Percentiles rank a stretch among this genome's conserved stretches.
phyloP scores from a whole-genome alignment of 1,284 basidiomycete species.

The Naganishia sp. region DNA sequence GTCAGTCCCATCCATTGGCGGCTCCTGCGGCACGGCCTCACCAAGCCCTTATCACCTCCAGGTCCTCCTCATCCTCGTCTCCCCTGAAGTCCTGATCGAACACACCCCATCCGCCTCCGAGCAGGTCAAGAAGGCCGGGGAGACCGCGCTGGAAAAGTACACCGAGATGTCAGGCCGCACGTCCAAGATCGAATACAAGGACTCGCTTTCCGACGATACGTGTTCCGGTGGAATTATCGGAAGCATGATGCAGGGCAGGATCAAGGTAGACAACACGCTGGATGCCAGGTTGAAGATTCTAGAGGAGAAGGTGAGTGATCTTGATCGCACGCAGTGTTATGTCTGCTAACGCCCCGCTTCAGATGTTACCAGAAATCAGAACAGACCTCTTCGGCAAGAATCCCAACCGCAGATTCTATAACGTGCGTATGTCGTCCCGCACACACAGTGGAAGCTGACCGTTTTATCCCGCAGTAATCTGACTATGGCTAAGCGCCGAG shows the following conservation, averaged over 20 bases:
- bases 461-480: constrained; percentile 10
- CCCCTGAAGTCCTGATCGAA: constrained; percentile 58
- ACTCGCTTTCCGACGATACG: constrained; percentile 67
- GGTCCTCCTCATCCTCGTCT: constrained; percentile 66
- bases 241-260: constrained; percentile 68
- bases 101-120: constrained; percentile 26
- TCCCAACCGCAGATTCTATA: constrained; percentile 82
- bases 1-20: constrained; percentile 50
- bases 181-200: constrained; percentile 66
- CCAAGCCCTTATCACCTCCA: constrained; percentile 37
- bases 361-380: constrained; percentile 92
- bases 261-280: constrained; percentile 87
- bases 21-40: neutral
- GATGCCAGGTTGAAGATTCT: constrained; percentile 82
- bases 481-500: neutral
- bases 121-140: constrained; percentile 47
- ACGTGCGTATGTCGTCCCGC: constrained; percentile 42
- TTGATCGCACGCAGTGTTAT: neutral
- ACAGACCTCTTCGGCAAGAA: constrained; percentile 80
- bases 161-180: constrained; percentile 64
- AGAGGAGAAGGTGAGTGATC: constrained; percentile 76
- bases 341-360: neutral
- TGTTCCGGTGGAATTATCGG: constrained; percentile 84
- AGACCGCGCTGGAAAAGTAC: constrained; percentile 32
- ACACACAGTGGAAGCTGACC: neutral